Evolutionary conservation across 371 early-diverging fungal genomes (phyloP).

Genomic region (Rhizopus stolonifer): DNA sequence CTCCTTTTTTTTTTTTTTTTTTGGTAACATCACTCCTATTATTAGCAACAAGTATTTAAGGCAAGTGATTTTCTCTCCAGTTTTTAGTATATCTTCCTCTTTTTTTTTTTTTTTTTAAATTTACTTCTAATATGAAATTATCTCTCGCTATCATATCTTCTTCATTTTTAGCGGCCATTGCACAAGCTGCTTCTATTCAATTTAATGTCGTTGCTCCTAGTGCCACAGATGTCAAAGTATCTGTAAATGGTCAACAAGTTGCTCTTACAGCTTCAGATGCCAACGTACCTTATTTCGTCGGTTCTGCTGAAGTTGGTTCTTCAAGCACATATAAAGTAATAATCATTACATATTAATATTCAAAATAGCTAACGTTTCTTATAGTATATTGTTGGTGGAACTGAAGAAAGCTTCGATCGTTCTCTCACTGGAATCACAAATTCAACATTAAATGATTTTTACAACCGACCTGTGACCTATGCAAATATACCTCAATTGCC

Average conservation of each 20-base stretch:
- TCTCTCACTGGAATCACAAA: constrained; percentile 27
- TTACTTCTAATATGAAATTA: constrained; percentile 22
- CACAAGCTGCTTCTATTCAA: constrained; percentile 40
- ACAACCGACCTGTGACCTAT: constrained; percentile 51
- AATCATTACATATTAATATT: not conserved
- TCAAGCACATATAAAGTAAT: constrained; percentile 41
- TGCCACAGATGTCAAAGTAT: constrained; percentile 46
- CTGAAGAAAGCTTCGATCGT: constrained; percentile 49
- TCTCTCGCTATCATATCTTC: constrained; percentile 22
- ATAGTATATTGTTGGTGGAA: constrained; percentile 48
- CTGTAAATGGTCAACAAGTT: constrained; percentile 42
- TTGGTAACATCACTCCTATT: constrained; percentile 20
- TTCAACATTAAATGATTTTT: constrained; percentile 51
- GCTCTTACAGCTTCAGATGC: constrained; percentile 40
- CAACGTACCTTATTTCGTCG: constrained; percentile 48
- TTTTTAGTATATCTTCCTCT: constrained; percentile 2
- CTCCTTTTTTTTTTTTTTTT: not conserved
- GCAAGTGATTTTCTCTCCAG: not conserved
- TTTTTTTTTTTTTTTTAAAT: constrained; percentile 8
- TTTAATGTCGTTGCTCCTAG: constrained; percentile 58
- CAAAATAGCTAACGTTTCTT: not conserved
- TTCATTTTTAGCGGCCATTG: constrained; percentile 21
- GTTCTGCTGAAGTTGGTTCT: constrained; percentile 37
- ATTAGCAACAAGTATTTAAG: not conserved
- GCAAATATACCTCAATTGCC: constrained; percentile 55